Evolutionary conservation across 2,329 filamentous ascomycete genomes (phyloP).

Genomic region (Trichoderma cornu-damae): DNA sequence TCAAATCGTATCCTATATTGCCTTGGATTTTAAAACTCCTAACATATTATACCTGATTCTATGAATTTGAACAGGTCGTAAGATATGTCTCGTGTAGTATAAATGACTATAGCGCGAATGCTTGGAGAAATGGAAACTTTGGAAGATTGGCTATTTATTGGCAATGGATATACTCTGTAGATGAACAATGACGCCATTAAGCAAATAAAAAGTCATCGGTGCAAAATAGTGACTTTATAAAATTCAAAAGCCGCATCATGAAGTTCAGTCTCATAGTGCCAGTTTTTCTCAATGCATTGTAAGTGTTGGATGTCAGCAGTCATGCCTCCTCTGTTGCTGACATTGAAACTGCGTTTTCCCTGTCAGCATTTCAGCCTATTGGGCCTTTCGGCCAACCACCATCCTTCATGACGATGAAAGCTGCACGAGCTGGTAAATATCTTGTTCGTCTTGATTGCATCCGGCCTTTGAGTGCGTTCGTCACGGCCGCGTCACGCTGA

Average conservation of each 20-base stretch:
- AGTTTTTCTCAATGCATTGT: constrained; percentile 1
- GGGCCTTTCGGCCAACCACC: neutral
- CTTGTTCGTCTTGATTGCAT: neutral
- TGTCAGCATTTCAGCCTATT: constrained; percentile 16
- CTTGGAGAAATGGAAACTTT: no score
- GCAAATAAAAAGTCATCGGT: no score
- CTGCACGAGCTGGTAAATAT: neutral
- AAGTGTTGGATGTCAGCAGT: constrained; percentile 13
- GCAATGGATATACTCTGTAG: no score
- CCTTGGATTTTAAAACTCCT: neutral
- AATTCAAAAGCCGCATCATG: neutral
- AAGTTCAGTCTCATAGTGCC: neutral
- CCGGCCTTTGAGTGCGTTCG: neutral
- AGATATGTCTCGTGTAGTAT: no score
- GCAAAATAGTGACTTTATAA: neutral
- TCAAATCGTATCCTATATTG: neutral
- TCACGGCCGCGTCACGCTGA: constrained; percentile 16
- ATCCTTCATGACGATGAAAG: constrained; percentile 10
- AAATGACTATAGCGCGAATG: no score
- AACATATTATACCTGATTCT: no score
- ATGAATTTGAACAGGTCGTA: neutral
- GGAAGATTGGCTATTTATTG: no score
- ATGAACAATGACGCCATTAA: neutral
- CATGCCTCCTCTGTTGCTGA: constrained; percentile 9
- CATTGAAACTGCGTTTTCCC: constrained; percentile 2